phyloP scores from a whole-genome alignment of 352 stramenopile genomes.

The Pythium guiyangense region DNA sequence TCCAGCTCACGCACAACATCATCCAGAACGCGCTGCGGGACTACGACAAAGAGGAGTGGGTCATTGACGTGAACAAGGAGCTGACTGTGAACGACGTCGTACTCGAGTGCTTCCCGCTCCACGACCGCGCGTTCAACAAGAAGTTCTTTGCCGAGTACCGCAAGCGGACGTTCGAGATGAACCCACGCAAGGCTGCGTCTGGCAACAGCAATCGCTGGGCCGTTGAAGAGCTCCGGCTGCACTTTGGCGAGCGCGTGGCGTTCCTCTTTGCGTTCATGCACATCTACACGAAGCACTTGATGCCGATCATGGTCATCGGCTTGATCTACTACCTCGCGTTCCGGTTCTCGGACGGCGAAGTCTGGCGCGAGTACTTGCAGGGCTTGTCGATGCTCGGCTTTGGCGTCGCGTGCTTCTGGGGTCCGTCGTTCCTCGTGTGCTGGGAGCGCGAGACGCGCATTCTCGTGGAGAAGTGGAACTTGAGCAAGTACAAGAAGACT shows the following conservation, averaged over 20 bases:
- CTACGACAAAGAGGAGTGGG: slow-evolving; percentile 87
- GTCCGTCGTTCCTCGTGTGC: slow-evolving; percentile 74
- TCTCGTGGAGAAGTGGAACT: slow-evolving; percentile 86
- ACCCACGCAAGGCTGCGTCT: slow-evolving; percentile 53
- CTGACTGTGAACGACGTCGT: slow-evolving; percentile 74
- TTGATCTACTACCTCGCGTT: slow-evolving; percentile 79
- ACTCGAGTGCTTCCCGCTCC: slow-evolving; percentile 77
- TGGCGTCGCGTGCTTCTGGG: slow-evolving; percentile 77
- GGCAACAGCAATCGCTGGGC: slow-evolving; percentile 84
- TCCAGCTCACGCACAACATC: slow-evolving; percentile 87
- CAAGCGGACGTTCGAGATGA: slow-evolving; percentile 74
- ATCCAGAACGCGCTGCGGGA: slow-evolving; percentile 85
- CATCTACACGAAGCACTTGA: slow-evolving; percentile 85
- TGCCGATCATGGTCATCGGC: slow-evolving; percentile 59
- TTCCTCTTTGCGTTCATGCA: slow-evolving; percentile 90
- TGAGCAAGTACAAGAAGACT: slow-evolving; percentile 86
- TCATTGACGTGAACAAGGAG: slow-evolving; percentile 82
- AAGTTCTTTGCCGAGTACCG: slow-evolving; percentile 87
- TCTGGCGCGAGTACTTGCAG: slow-evolving; percentile 76
- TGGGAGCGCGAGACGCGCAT: slow-evolving; percentile 87
- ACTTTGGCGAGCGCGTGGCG: slow-evolving; percentile 86
- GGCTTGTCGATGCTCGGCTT: slow-evolving; percentile 65
- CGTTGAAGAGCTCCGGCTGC: slow-evolving; percentile 79
- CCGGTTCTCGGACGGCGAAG: slow-evolving; percentile 41
- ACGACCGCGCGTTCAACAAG: slow-evolving; percentile 84